Conservation (phyloP, 2,329 filamentous ascomycete genomes). For the Fusarium guadeloupense region DNA sequence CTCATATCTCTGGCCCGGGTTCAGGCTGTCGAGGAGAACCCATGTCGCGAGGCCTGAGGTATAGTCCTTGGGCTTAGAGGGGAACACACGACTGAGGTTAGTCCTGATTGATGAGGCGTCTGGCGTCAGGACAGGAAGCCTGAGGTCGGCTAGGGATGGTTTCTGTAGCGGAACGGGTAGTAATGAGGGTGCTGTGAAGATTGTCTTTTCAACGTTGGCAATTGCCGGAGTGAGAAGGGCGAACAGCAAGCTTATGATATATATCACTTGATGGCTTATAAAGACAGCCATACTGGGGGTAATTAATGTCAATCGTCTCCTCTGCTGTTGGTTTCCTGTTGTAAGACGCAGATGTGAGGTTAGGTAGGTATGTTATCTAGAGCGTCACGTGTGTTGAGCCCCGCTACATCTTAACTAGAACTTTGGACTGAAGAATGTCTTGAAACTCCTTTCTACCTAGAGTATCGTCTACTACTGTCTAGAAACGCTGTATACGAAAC, state of each 20-base stretch:
- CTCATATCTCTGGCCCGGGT: slow-evolving; percentile 83
- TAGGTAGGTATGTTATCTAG: background rate
- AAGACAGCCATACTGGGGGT: slow-evolving; percentile 17
- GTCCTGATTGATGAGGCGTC: slow-evolving; percentile 66
- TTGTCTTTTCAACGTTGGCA: slow-evolving; percentile 90
- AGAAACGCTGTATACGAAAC: background rate
- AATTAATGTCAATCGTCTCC: background rate
- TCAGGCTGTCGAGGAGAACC: slow-evolving; percentile 78
- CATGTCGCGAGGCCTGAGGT: slow-evolving; percentile 74
- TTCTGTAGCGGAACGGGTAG: slow-evolving; percentile 59
- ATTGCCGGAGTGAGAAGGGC: slow-evolving; percentile 15
- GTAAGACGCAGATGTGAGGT: background rate
- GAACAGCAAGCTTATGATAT: slow-evolving; percentile 28
- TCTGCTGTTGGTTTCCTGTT: background rate
- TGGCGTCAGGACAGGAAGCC: slow-evolving; percentile 72
- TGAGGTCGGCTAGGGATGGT: slow-evolving; percentile 62
- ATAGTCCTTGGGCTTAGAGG: slow-evolving; percentile 54
- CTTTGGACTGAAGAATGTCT: background rate
- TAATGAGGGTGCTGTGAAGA: slow-evolving; percentile 78
- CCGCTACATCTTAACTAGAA: slow-evolving; percentile 3
- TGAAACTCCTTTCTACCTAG: background rate
- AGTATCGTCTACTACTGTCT: background rate
- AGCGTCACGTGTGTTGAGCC: slow-evolving; percentile 20
- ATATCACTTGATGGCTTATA: background rate
- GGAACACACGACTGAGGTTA: slow-evolving; percentile 73